Conservation (phyloP, 352 stramenopile species). For the Phytophthora pluvialis region DNA sequence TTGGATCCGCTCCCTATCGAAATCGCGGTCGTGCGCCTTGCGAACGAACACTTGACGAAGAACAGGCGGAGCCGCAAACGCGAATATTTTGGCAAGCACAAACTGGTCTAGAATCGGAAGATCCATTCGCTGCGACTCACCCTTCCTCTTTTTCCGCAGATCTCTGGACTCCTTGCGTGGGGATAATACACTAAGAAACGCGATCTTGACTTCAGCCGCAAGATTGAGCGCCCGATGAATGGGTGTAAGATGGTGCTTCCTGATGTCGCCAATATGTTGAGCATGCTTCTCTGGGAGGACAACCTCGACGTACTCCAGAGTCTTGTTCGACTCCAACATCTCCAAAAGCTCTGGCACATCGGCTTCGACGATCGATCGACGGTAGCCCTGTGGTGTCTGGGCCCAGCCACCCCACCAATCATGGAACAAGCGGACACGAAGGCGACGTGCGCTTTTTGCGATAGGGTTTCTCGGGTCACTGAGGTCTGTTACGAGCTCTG, state of each 20-base stretch:
- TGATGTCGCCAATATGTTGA: background rate
- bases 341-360: background rate
- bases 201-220: background rate
- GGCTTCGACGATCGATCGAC: background rate
- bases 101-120: conserved; percentile 42
- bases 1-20: background rate
- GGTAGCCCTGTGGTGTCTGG: background rate
- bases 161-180: background rate
- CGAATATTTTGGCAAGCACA: conserved; percentile 13
- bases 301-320: too few species aligned
- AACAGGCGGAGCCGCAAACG: conserved; percentile 1
- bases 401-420: background rate
- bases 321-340: background rate
- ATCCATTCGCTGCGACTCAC: background rate
- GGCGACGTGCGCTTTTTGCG: background rate
- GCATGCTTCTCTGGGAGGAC: background rate
- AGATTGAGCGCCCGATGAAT: background rate
- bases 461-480: background rate
- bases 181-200: background rate
- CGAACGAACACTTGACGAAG: conserved; percentile 3
- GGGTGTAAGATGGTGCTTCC: background rate
- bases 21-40: background rate
- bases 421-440: background rate
- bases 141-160: background rate
- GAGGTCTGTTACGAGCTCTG: background rate